Base-by-base conservation (phyloP, 139 green algal genomes). In the Chlamydomonas sphaeroides region DNA sequence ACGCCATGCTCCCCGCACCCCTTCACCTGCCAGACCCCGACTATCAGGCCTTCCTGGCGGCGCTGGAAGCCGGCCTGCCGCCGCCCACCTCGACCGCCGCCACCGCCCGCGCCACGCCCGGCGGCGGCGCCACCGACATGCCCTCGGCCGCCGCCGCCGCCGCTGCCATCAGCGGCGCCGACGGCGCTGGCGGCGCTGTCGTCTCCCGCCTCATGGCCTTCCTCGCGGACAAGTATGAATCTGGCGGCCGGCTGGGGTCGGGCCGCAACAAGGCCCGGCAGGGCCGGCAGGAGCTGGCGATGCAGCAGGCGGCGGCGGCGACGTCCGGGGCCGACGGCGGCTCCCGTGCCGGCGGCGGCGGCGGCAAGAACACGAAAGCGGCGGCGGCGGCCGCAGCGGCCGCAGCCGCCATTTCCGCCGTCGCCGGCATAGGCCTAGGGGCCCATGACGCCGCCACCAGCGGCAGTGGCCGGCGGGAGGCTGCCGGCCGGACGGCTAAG, bases 21-120 rank as follows among this genome's bases (percentile, higher is more conserved):
- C n/a, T n/a, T 23, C 69, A 2, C 28, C 81, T 25, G 21, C 49
- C 92, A 96, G 92, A 96, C 80, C 76, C 89, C 3, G 90, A 94
- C 49, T 96, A 94, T 66, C 56, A 82, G 1, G 90, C 83, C 5
- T 96, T 96, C 78, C 15, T 89, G 14, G 86, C 91, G 73, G 42
- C 72, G 6, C 69, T 93, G 17, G 85, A 94, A 23, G 59, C 83
- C 36, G 89, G 89, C 30, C 84, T 39, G 88, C 85, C n/a, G 73
- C 87, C 23, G 84, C 81, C 4, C 87, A 91, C 76, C 85, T 30
- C 36, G 23, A 45, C 41, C 32, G 39, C 76, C 30, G 30, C 32
- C 48, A 49, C 33, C n/a, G 42, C 45, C n/a, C 45, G 30, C 14
- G 45, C 25, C 68, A 56, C 67, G 25, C 17, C 18, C 65, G 48